A percentile compares a stretch with the other conserved stretches of the same genome.
phyloP scores from a whole-genome alignment of 768 basidiomycete genomes.

The Rhizopogon vulgaris region DNA sequence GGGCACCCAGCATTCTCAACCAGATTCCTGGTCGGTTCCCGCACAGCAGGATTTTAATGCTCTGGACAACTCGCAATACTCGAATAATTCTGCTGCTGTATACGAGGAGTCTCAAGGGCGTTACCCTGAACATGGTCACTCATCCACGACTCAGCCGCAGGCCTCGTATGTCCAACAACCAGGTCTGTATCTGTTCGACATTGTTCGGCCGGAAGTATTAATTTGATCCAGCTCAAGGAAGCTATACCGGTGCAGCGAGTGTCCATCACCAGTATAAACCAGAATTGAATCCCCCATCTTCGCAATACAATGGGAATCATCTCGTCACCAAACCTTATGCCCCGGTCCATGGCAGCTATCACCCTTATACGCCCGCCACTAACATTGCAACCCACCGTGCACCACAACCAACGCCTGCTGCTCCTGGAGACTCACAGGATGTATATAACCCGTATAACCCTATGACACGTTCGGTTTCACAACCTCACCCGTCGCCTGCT shows the following conservation, averaged over 20 bases:
- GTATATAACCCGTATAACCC: slow-evolving; percentile 25
- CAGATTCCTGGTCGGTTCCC: slow-evolving; percentile 22
- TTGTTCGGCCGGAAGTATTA: slow-evolving; percentile 3
- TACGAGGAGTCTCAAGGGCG: slow-evolving; percentile 26
- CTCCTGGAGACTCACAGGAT: slow-evolving; percentile 15
- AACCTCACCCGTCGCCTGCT: slow-evolving; percentile 16
- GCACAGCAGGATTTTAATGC: slow-evolving; percentile 10
- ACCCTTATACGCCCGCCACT: slow-evolving; percentile 31
- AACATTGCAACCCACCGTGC: slow-evolving; percentile 18
- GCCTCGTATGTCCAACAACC: slow-evolving; percentile 10
- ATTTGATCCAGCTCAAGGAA: slow-evolving; percentile 3
- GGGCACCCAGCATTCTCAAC: slow-evolving; percentile 17
- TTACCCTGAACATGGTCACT: slow-evolving; percentile 24
- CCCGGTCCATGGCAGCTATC: slow-evolving; percentile 15
- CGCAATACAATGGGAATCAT: slow-evolving; percentile 10
- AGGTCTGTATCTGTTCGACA: slow-evolving; percentile 16
- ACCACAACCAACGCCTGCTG: slow-evolving; percentile 13
- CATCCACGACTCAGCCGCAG: slow-evolving; percentile 18
- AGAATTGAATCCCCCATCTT: slow-evolving; percentile 11
- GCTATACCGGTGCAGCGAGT: slow-evolving; percentile 9
- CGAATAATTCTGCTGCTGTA: slow-evolving; percentile 9
- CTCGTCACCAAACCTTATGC: slow-evolving; percentile 11
- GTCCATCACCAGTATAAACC: slow-evolving; percentile 22
- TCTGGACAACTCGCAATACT: slow-evolving; percentile 10
- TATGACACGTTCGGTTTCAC: slow-evolving; percentile 18